These are phyloP conservation scores for Candida caryicola DNA, from an alignment of 805 yeast genomes.

Conservation along the genomic window DNA sequence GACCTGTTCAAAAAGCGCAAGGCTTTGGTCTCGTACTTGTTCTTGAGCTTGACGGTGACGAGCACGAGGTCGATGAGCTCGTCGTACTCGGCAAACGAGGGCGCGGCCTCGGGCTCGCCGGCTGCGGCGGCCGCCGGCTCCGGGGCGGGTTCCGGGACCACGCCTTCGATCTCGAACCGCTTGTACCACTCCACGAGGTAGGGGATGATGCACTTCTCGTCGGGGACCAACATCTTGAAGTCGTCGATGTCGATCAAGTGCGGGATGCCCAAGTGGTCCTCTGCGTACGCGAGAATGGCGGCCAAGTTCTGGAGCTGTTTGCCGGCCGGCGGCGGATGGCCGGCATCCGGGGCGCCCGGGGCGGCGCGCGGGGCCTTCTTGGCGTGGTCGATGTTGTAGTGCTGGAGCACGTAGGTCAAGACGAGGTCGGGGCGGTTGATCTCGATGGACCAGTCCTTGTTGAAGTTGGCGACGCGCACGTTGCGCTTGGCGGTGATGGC, in stretches of 20 bases:
- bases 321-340: slow-evolving; percentile 1
- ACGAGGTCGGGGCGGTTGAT: slow-evolving; percentile 49
- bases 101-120: not conserved
- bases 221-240: slow-evolving; percentile 48
- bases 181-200: slow-evolving; percentile 61
- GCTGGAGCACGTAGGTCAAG: slow-evolving; percentile 35
- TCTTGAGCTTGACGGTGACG: slow-evolving; percentile 18
- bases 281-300: slow-evolving; percentile 30
- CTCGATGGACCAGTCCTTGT: slow-evolving; percentile 51
- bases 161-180: slow-evolving; percentile 22
- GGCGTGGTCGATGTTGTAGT: slow-evolving; percentile 14
- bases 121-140: not conserved
- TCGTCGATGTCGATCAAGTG: slow-evolving; percentile 55
- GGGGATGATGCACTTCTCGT: slow-evolving; percentile 58
- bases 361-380: slow-evolving; percentile 4
- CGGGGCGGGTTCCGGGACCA: not conserved
- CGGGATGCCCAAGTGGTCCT: slow-evolving; percentile 47
- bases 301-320: slow-evolving; percentile 30
- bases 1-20: slow-evolving; percentile 27
- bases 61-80: slow-evolving; percentile 7
- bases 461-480: slow-evolving; percentile 43
- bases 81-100: slow-evolving; percentile 5
- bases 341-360: slow-evolving; percentile 4
- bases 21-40: slow-evolving; percentile 31
- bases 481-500: slow-evolving; percentile 16